phyloP scores from a whole-genome alignment of 169 alveolate species.

The Plasmodium vivax region DNA sequence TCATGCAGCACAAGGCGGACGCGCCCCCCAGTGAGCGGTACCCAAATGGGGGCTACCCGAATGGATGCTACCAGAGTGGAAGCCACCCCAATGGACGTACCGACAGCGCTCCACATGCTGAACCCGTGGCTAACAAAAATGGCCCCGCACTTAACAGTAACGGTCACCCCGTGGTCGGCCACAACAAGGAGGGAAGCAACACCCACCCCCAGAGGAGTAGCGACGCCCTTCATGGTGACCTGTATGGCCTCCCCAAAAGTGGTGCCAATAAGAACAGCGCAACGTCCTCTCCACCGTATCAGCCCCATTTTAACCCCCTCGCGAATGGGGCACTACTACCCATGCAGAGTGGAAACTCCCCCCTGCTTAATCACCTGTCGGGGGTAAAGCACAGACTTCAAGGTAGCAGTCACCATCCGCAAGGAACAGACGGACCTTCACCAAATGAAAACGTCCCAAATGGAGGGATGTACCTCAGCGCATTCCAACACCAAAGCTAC shows the following conservation, averaged over 20 bases:
- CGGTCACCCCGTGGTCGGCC: background rate
- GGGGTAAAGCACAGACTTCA: background rate
- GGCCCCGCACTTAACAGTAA: background rate
- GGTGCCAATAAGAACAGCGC: background rate
- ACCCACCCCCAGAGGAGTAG: background rate
- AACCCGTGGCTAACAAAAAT: background rate
- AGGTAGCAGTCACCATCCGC: background rate
- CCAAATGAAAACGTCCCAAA: background rate
- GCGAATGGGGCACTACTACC: background rate
- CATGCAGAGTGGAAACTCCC: background rate
- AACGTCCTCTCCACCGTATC: background rate
- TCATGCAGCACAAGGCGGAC: background rate
- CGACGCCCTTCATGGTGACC: background rate
- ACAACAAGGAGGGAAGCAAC: background rate
- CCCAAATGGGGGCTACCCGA: background rate
- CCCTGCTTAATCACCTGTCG: background rate
- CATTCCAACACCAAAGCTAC: background rate
- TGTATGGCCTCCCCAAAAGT: background rate
- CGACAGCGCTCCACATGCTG: no score
- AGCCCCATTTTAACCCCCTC: background rate
- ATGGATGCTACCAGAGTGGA: background rate
- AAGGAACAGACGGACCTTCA: background rate
- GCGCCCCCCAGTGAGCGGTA: background rate
- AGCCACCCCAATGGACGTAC: background rate
- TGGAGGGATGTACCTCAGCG: background rate